These are phyloP conservation scores for Clathrospora elynae DNA, from an alignment of 2,329 filamentous ascomycete species.

Conservation along the genomic window DNA sequence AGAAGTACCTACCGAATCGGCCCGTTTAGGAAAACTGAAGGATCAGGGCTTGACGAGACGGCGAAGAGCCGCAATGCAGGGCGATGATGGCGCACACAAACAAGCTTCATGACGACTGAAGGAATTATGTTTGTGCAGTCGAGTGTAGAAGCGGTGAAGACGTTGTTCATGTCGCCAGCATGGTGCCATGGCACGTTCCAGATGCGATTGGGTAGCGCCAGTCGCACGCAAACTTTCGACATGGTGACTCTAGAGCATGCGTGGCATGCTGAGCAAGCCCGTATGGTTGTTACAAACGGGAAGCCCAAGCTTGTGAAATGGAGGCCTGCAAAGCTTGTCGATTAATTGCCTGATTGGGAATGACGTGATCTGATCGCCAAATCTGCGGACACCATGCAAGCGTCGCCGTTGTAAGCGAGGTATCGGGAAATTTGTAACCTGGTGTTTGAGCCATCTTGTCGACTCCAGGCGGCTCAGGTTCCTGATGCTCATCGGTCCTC, in stretches of 20 bases:
- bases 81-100: constrained; percentile 4
- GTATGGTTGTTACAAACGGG: constrained; percentile 5
- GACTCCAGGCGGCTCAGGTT: constrained; percentile 10
- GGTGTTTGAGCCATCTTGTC: constrained; percentile 16
- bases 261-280: constrained; percentile 21
- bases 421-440: constrained; percentile 30
- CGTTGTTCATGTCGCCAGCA: constrained; percentile 14
- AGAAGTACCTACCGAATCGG: constrained; percentile 8
- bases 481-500: constrained; percentile 13
- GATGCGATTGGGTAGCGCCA: constrained; percentile 21
- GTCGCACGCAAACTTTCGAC: constrained; percentile 19
- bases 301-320: constrained; percentile 9
- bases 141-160: constrained; percentile 18
- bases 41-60: constrained; percentile 8
- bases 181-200: constrained; percentile 24
- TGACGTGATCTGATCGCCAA: constrained; percentile 10
- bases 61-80: constrained; percentile 19
- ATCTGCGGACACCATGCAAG: constrained; percentile 9
- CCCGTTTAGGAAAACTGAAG: constrained; percentile 4
- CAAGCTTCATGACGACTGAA: constrained; percentile 4
- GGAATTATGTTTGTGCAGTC: constrained; percentile 1
- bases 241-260: constrained; percentile 23
- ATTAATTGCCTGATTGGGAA: constrained; percentile 26
- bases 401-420: constrained; percentile 29
- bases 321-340: constrained; percentile 27